Evolutionary conservation across 345 rosid genomes (phyloP), one percentile per base, ranked within the genome.

Genomic region (Citrus maxima): DNA sequence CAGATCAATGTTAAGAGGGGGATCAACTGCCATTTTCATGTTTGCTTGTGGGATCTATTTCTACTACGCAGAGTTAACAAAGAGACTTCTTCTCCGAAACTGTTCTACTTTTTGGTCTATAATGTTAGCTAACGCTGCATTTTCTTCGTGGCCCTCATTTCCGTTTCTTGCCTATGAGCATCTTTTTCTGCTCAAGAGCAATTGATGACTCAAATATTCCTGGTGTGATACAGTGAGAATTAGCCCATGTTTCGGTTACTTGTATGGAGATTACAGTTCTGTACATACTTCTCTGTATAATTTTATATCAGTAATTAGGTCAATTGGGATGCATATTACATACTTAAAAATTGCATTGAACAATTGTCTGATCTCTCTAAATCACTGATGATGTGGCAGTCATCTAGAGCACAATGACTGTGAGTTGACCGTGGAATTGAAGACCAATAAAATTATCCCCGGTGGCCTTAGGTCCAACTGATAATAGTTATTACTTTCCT

Each of bases 1-100:
- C 37, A 70, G 74, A 49, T 70, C 74, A 51, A 25, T 70, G 22
- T 70, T 51, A 49, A 58, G 61, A 25, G 60, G 60, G 32, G 74
- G 74, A 70, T 70, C 74, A 27, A 70, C 74, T 46, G 74, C 74
- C 60, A 25, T 70, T 12, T 70, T 24, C 61, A 70, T 70, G 61
- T 70, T 70, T 49, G 61, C 37, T 35, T 70, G 28, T 3, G 74
- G 74, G n/a, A 49, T 70, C 60, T 51, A 69, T 16, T 70, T 70
- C 61, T n/a, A 70, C 28, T 46, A 9, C 30, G 1, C 12, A 70
- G 74, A 70, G 22, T 49, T 42, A 10, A 19, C 10, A 4, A n/a
- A 70, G 40, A 40, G 7, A 54, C 0, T 49, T 51, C 56, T 14
- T 28, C 28, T 10, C 32, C 3, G 0, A 16, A 70, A 2, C 40